Percentiles rank a stretch among this genome's conserved stretches.
Evolutionary conservation across 805 yeast species (phyloP).

Genomic region (Starmera caribaea): DNA sequence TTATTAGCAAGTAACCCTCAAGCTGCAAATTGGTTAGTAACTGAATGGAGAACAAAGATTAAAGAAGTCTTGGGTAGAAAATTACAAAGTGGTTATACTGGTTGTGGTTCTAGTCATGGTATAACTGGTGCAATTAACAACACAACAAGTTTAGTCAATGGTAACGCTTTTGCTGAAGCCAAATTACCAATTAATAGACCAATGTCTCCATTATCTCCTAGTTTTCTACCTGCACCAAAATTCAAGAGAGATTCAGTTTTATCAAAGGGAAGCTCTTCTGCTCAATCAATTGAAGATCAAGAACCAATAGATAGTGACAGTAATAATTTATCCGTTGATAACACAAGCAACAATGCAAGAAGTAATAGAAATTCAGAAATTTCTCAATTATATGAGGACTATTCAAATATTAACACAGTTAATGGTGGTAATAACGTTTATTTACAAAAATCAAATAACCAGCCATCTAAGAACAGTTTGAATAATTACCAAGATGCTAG

Average conservation of each 20-base stretch:
- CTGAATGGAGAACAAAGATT: constrained; percentile 51
- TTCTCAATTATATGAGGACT: constrained; percentile 23
- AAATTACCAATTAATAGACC: constrained; percentile 11
- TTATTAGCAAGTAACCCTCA: constrained; percentile 26
- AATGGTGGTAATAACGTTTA: neutral
- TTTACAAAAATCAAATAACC: neutral
- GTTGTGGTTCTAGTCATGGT: constrained; percentile 67
- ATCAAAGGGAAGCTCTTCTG: constrained; percentile 13
- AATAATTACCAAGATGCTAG: neutral
- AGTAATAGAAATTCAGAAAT: constrained; percentile 19
- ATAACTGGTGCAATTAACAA: constrained; percentile 49
- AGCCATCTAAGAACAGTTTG: neutral
- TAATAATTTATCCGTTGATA: constrained; percentile 6
- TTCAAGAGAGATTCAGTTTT: constrained; percentile 14
- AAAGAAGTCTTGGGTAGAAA: constrained; percentile 47
- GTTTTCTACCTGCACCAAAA: constrained; percentile 25
- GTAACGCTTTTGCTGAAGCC: constrained; percentile 15
- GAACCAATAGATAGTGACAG: constrained; percentile 1
- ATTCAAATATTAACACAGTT: constrained; percentile 15
- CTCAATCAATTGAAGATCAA: constrained; percentile 9
- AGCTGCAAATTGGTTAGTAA: constrained; percentile 40
- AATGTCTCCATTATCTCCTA: constrained; percentile 26
- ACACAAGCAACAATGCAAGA: neutral
- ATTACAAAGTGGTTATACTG: constrained; percentile 52
- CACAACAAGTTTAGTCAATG: constrained; percentile 30